These are phyloP conservation scores for Solanum hybrid DNA, from an alignment of 305 asterid species.

Conservation along the genomic window DNA sequence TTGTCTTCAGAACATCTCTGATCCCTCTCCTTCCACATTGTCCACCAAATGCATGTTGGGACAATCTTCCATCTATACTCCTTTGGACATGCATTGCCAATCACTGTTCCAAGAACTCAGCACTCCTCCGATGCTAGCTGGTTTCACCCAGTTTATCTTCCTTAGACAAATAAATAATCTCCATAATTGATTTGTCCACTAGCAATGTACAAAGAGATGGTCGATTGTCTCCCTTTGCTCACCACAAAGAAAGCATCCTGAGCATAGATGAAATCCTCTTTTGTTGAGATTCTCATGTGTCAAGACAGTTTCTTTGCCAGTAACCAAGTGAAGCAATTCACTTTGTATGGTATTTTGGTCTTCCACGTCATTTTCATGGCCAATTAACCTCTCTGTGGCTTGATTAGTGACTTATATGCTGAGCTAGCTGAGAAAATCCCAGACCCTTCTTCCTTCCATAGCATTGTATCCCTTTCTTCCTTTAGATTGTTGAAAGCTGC, in stretches of 20 bases:
- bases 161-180: neutral
- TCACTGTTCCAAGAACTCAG: neutral
- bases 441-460: neutral
- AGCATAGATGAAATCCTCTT: neutral
- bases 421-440: neutral
- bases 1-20: neutral
- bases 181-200: neutral
- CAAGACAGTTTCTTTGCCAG: neutral
- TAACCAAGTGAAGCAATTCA: neutral
- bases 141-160: neutral
- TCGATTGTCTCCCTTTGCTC: neutral
- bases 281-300: neutral
- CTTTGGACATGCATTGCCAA: neutral
- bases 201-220: neutral
- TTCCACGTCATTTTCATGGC: neutral
- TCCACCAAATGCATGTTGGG: neutral
- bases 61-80: neutral
- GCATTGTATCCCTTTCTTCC: neutral
- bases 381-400: neutral
- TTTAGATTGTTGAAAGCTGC: neutral
- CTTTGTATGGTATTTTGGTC: neutral
- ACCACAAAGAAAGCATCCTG: neutral
- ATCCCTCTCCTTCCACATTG: neutral
- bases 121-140: neutral
- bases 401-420: neutral